Percentiles rank a stretch among this genome's conserved stretches.
Conservation (phyloP, 2,329 filamentous ascomycete genomes). For the Fusarium sp. region DNA sequence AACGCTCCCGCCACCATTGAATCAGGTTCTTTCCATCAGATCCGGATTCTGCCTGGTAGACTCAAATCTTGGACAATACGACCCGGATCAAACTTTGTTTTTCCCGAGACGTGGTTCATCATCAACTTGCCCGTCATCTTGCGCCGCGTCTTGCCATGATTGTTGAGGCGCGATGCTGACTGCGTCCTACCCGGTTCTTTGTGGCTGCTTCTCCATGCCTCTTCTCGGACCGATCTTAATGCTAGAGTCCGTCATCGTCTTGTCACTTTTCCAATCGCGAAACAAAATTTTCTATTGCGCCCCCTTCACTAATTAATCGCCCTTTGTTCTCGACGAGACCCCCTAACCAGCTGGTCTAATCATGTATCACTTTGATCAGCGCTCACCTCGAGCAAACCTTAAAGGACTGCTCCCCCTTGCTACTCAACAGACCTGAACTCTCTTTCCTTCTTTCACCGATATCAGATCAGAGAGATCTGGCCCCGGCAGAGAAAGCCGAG, state of each 20-base stretch:
- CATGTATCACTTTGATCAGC: slow-evolving; percentile 3
- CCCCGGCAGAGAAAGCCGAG: neutral
- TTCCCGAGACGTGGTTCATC: slow-evolving; percentile 16
- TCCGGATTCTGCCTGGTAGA: neutral
- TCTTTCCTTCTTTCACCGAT: slow-evolving; percentile 18
- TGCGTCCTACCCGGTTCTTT: neutral
- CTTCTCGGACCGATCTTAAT: neutral
- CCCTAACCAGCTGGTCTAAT: slow-evolving; percentile 14
- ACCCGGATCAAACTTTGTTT: slow-evolving; percentile 22
- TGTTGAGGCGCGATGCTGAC: neutral
- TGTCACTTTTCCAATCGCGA: neutral
- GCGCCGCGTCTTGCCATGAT: slow-evolving; percentile 1
- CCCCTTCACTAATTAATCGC: slow-evolving; percentile 1
- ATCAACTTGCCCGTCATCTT: slow-evolving; percentile 23
- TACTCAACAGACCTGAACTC: slow-evolving; percentile 2
- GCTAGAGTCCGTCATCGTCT: slow-evolving; percentile 3
- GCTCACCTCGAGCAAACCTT: slow-evolving; percentile 1
- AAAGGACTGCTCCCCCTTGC: slow-evolving; percentile 17
- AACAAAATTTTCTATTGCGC: neutral
- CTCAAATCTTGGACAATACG: neutral
- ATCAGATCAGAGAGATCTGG: slow-evolving; percentile 9
- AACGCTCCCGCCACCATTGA: slow-evolving; percentile 23
- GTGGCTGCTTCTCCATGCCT: neutral
- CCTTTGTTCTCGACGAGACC: slow-evolving; percentile 1
- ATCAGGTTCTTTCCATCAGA: neutral